Percentiles rank a stretch among this genome's conserved stretches.
Evolutionary conservation across 495 filamentous ascomycete species (phyloP).

Genomic region (Penicillium desertorum): DNA sequence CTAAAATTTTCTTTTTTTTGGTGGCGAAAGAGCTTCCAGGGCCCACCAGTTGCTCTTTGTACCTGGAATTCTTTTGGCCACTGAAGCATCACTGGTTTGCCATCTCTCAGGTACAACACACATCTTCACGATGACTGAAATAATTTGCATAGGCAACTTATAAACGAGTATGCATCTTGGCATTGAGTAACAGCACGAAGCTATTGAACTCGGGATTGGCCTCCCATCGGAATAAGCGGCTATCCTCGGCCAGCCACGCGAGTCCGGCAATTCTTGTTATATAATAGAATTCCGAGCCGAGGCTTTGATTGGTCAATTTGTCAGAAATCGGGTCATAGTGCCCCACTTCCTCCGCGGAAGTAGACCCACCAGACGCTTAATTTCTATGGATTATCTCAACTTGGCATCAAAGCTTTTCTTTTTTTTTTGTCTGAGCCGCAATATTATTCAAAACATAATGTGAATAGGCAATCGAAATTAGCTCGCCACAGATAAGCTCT

Average conservation of each 20-base stretch:
- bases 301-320: neutral
- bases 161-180: neutral
- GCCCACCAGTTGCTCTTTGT: too few species aligned
- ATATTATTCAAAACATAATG: slow-evolving; percentile 6
- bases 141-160: too few species aligned
- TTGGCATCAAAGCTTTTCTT: slow-evolving; percentile 7
- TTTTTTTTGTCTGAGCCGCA: neutral
- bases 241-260: slow-evolving; percentile 18
- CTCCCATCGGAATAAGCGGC: slow-evolving; percentile 11
- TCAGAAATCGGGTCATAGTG: neutral
- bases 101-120: too few species aligned
- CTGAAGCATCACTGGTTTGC: too few species aligned
- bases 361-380: slow-evolving; percentile 25
- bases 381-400: slow-evolving; percentile 10
- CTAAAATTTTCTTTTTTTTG: slow-evolving; percentile 14
- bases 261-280: slow-evolving; percentile 23
- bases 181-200: slow-evolving; percentile 10
- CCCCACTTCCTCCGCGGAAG: slow-evolving; percentile 13
- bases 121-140: too few species aligned
- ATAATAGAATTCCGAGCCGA: slow-evolving; percentile 25
- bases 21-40: slow-evolving; percentile 21
- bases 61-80: too few species aligned
- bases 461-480: slow-evolving; percentile 19
- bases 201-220: slow-evolving; percentile 9
- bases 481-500: slow-evolving; percentile 11